Evolutionary conservation across 2,329 filamentous ascomycete genomes (phyloP).

Genomic region (Phaeosphaeriaceae sp.): DNA sequence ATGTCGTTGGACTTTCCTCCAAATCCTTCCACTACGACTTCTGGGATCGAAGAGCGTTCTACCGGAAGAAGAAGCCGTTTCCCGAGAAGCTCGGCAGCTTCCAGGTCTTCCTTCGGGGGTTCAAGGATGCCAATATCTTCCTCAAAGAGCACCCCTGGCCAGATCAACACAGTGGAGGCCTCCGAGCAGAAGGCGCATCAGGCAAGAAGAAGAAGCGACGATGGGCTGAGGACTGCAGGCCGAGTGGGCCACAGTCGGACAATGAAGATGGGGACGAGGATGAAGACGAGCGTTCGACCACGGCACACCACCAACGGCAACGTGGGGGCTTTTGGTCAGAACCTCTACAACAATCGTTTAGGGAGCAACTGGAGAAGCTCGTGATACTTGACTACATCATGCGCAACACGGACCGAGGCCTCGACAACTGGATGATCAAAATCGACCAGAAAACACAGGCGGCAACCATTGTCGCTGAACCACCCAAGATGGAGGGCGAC

Average conservation of each 20-base stretch:
- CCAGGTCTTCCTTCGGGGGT: constrained; percentile 95
- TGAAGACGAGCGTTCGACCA: constrained; percentile 53
- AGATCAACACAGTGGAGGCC: constrained; percentile 76
- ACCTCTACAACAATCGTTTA: constrained; percentile 83
- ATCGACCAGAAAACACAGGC: constrained; percentile 84
- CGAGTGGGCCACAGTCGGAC: constrained; percentile 64
- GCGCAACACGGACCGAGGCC: constrained; percentile 94
- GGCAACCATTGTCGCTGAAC: constrained; percentile 86
- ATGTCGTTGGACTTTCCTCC: constrained; percentile 90
- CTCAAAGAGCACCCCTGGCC: constrained; percentile 96
- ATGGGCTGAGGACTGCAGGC: constrained; percentile 85
- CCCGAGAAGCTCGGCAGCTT: constrained; percentile 94
- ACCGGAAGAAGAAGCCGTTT: constrained; percentile 83
- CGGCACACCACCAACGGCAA: constrained; percentile 43
- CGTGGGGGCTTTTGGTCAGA: constrained; percentile 84
- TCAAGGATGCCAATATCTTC: constrained; percentile 96
- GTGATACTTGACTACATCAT: constrained; percentile 99
- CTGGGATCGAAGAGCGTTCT: constrained; percentile 89
- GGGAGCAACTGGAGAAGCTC: constrained; percentile 94
- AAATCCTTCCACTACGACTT: constrained; percentile 99
- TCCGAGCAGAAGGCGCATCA: constrained; percentile 71
- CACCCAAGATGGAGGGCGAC: constrained; percentile 67
- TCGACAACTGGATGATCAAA: constrained; percentile 99
- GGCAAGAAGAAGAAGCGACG: constrained; percentile 68
- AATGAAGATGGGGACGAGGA: constrained; percentile 71